These are phyloP conservation scores for Daldinia sp. DNA, from an alignment of 2,329 filamentous ascomycete genomes.

Conservation along the genomic window DNA sequence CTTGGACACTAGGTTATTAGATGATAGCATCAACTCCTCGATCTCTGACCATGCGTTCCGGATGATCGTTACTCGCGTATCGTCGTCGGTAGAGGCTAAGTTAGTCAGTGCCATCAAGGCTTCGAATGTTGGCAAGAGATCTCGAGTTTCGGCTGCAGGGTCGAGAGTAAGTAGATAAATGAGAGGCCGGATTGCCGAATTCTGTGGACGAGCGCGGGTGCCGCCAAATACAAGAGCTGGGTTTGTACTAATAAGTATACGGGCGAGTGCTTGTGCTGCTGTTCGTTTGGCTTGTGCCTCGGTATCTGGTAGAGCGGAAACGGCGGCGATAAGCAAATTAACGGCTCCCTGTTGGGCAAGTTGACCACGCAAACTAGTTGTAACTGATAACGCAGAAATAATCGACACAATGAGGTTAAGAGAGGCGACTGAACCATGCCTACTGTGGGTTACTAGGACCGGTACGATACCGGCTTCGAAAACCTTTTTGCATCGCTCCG, in stretches of 20 bases:
- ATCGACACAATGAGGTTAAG: slow-evolving; percentile 81
- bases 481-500: slow-evolving; percentile 78
- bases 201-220: slow-evolving; percentile 77
- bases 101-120: slow-evolving; percentile 93
- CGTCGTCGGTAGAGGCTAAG: slow-evolving; percentile 82
- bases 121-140: slow-evolving; percentile 91
- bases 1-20: slow-evolving; percentile 80
- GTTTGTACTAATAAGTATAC: slow-evolving; percentile 88
- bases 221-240: slow-evolving; percentile 86
- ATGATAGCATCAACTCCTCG: slow-evolving; percentile 85
- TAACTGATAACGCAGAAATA: slow-evolving; percentile 80
- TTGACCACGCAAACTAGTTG: slow-evolving; percentile 77
- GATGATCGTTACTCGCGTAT: slow-evolving; percentile 76
- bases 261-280: slow-evolving; percentile 83
- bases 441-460: slow-evolving; percentile 80
- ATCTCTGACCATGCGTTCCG: slow-evolving; percentile 78
- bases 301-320: slow-evolving; percentile 69
- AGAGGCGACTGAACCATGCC: slow-evolving; percentile 76
- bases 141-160: slow-evolving; percentile 71
- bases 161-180: slow-evolving; percentile 78
- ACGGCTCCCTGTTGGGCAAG: slow-evolving; percentile 95
- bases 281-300: slow-evolving; percentile 63
- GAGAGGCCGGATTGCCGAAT: slow-evolving; percentile 85
- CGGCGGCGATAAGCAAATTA: slow-evolving; percentile 81
- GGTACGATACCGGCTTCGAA: slow-evolving; percentile 84